Evolutionary conservation across 257 asterid species (phyloP), one percentile per base, ranked within the genome.

Genomic region (Nicotiana tabacum): DNA sequence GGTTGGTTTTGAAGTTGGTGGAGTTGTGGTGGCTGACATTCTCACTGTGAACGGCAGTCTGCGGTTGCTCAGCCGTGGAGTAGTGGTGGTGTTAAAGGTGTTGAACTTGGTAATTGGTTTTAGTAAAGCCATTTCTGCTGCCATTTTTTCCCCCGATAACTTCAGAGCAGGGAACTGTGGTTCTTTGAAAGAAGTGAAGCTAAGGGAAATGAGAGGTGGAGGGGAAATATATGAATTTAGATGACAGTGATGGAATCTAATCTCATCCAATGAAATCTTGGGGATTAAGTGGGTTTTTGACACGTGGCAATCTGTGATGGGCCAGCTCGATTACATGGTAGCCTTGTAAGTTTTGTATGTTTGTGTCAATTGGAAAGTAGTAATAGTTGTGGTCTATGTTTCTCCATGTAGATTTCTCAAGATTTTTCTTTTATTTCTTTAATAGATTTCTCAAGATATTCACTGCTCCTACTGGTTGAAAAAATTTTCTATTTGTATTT

Each of bases 221-320:
- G n/a, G 53, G 70, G 70, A 66, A 61, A 15, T 83, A 56, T 83
- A 70, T 87, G 86, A 72, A 78, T 81, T 80, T 82, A 85, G 51
- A 79, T 51, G 80, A 77, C 51, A 87, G 69, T 78, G 81, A 61
- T 80, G n/a, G 83, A 69, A 89, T 84, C 86, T 82, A 86, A 87
- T 88, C 91, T 91, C 88, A 95, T 92, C 98, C 93, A 80, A 85
- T 81, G 92, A 89, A 92, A 93, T 93, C 97, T 61, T 66, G 16
- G 37, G 77, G 85, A 7, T 84, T 55, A 83, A 68, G 81, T 83
- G 72, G 83, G 76, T 27, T 37, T 51, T 15, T 62, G 89, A 89
- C 97, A 93, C 95, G 94, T 93, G 98, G 92, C 87, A 10, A 24
- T 32, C 3, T 51, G 2, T 43, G 80, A 87, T 85, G 77, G 86